These are phyloP conservation scores for Heritiera fomes DNA, from an alignment of 345 rosid genomes.

Conservation along the genomic window DNA sequence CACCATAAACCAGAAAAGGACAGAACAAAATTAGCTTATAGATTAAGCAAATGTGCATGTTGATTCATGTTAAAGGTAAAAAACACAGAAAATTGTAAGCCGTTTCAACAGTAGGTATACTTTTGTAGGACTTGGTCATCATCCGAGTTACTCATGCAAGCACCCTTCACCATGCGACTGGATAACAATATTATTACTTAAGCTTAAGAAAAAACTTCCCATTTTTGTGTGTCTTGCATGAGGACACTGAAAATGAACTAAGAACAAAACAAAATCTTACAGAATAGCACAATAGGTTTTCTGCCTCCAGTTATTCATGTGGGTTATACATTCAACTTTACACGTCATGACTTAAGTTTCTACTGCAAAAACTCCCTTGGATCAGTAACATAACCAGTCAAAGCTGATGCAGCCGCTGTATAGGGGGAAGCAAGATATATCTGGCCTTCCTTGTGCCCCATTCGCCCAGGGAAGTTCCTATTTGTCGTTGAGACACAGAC, in stretches of 20 bases:
- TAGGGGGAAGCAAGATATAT: slow-evolving; percentile 93
- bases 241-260: neutral
- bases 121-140: too few relatives aligned
- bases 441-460: slow-evolving; percentile 99
- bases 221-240: neutral
- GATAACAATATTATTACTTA: too few relatives aligned
- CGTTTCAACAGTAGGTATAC: too few relatives aligned
- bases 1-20: too few relatives aligned
- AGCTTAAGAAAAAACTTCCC: too few relatives aligned
- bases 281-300: neutral
- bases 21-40: too few relatives aligned
- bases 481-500: slow-evolving; percentile 81
- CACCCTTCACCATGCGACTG: too few relatives aligned
- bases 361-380: slow-evolving; percentile 95
- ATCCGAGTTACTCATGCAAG: too few relatives aligned
- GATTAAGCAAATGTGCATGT: too few relatives aligned
- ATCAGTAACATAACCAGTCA: slow-evolving; percentile 89
- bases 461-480: slow-evolving; percentile 97
- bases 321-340: neutral
- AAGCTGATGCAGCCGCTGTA: slow-evolving; percentile 96
- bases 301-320: neutral
- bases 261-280: neutral
- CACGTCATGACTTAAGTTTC: neutral
- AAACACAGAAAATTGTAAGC: too few relatives aligned
- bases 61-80: too few relatives aligned